Evolutionary conservation across 2,329 filamentous ascomycete genomes (phyloP), one percentile per base, ranked within the genome.

Genomic region (Immersiporthe knoxdaviesiana): DNA sequence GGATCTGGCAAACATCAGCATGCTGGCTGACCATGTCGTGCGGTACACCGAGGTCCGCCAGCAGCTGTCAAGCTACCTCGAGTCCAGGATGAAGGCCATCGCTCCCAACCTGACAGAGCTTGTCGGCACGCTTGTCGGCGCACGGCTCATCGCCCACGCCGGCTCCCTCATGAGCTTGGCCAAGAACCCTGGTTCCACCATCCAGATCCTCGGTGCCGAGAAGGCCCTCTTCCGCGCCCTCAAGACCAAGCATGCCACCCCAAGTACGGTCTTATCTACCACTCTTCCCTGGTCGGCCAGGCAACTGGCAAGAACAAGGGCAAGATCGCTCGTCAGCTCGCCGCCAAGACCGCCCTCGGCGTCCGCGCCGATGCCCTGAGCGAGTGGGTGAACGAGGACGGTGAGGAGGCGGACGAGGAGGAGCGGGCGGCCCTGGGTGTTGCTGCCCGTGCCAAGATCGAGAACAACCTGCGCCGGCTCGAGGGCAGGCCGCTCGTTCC

Each of bases 201-300:
- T 99, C 74, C 96, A 99, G 86, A 97, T 99, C 77, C 90, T 98
- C 68, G 96, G 96, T 85, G 96, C 96, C 71, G 96, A 99, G 85
- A 99, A 99, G 87, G 96, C 96, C 10, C 89, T 99, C 59, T 99
- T 99, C 91, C 91, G 96, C 77, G 96, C 96, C 27, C 87, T 99
- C 73, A 99, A 99, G 89, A 99, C 96, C 63, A 98, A 99, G 87
- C 95, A 98, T 81, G 94, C 97, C 78, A 99, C 96, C 96, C 96
- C 78, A 99, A 98, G 83, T 99, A 98, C 77, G 96, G 96, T 87
- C 87, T 97, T 73, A 93, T 97, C 79, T 97, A 96, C 83, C 92
- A 97, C 81, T 92, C 92, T 63, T 96, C 93, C 37, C 88, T 99
- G 60, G 97, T 99, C 73, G 97, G 96, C 59, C 96, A 99, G 84